Conservation (phyloP, 2,329 filamentous ascomycete species). For the Esteya vermicola region DNA sequence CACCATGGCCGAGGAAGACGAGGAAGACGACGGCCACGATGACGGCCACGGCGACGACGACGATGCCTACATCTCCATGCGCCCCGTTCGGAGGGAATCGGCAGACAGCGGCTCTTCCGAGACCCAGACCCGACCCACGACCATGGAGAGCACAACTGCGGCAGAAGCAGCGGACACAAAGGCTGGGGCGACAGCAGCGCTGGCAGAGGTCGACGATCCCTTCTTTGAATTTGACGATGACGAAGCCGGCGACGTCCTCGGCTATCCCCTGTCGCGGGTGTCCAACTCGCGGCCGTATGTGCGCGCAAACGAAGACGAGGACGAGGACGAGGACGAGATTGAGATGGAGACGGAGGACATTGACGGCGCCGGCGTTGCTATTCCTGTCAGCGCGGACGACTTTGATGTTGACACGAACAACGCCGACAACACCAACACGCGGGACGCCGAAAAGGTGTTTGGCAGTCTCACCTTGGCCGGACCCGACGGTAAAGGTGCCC, state of each 20-base stretch:
- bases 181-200: neutral
- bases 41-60: neutral
- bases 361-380: no score
- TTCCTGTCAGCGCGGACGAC: no score
- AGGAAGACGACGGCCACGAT: neutral
- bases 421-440: neutral
- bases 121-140: no score
- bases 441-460: neutral
- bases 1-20: neutral
- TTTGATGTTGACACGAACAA: neutral
- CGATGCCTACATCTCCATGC: neutral
- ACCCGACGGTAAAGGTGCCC: no score
- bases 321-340: slow-evolving; percentile 1
- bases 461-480: no score
- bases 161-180: neutral
- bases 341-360: neutral
- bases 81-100: neutral
- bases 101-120: no score
- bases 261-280: slow-evolving; percentile 8
- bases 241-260: slow-evolving; percentile 15
- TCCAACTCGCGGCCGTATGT: slow-evolving; percentile 2
- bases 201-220: slow-evolving; percentile 6
- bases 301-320: slow-evolving; percentile 2
- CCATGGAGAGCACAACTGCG: neutral
- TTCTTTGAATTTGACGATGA: slow-evolving; percentile 13